Conservation (phyloP, 2,329 filamentous ascomycete genomes). For the Colletotrichum destructivum region DNA sequence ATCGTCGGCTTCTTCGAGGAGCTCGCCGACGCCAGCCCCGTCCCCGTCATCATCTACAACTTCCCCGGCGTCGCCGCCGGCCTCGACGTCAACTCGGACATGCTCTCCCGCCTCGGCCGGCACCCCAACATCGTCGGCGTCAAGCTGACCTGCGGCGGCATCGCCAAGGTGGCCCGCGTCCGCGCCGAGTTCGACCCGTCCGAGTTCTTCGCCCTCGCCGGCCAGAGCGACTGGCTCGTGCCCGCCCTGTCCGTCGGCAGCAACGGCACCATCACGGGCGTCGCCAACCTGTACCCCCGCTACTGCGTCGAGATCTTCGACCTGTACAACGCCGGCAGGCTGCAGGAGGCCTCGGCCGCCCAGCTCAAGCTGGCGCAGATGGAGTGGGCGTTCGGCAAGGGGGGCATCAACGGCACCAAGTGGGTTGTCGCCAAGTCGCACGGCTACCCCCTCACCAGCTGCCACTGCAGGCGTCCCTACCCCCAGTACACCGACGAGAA, state of each 20-base stretch:
- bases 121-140: constrained; percentile 78
- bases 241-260: constrained; percentile 72
- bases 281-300: constrained; percentile 74
- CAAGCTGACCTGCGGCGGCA: constrained; percentile 82
- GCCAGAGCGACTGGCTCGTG: constrained; percentile 80
- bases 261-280: constrained; percentile 73
- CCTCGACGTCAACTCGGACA: constrained; percentile 77
- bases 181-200: constrained; percentile 63
- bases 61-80: constrained; percentile 78
- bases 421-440: constrained; percentile 69
- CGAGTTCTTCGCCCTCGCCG: constrained; percentile 78
- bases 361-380: constrained; percentile 66
- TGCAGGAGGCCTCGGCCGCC: constrained; percentile 62
- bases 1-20: constrained; percentile 76
- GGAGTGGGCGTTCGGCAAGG: constrained; percentile 71
- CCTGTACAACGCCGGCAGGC: constrained; percentile 62
- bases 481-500: constrained; percentile 60
- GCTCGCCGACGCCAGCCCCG: constrained; percentile 70
- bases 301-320: constrained; percentile 65
- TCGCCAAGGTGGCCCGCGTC: constrained; percentile 79
- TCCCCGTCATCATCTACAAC: constrained; percentile 81
- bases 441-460: constrained; percentile 66
- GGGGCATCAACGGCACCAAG: constrained; percentile 74
- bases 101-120: constrained; percentile 69
- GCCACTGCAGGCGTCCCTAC: constrained; percentile 69